Percentiles rank a stretch among this genome's conserved stretches.
Conservation (phyloP, 1,139 yeast genomes). For the Kluyveromyces sp. region DNA sequence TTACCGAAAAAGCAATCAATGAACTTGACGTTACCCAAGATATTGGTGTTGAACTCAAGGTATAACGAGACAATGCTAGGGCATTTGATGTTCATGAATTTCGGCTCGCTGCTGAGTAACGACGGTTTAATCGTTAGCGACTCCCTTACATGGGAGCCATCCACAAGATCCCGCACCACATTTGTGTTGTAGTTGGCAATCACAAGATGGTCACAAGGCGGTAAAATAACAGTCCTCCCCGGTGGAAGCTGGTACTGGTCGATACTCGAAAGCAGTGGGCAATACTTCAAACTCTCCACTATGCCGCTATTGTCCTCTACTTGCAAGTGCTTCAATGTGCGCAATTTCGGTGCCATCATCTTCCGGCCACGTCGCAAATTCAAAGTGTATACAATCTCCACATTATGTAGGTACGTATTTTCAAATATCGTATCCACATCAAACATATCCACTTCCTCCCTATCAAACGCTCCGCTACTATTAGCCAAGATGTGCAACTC, state of each 20-base stretch:
- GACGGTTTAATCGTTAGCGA: constrained; percentile 14
- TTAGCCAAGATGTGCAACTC: constrained; percentile 23
- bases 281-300: constrained; percentile 10
- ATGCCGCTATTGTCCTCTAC: constrained; percentile 8
- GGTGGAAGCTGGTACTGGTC: constrained; percentile 11
- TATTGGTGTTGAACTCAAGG: constrained; percentile 8
- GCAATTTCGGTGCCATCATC: constrained; percentile 14
- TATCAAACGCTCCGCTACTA: background rate
- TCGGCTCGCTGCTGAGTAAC: constrained; percentile 14
- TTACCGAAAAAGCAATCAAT: constrained; percentile 15
- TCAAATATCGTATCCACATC: constrained; percentile 22
- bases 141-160: constrained; percentile 15
- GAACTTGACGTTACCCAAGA: constrained; percentile 13
- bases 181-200: constrained; percentile 16
- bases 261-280: constrained; percentile 15
- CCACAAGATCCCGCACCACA: constrained; percentile 13
- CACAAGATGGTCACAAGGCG: constrained; percentile 17
- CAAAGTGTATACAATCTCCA: constrained; percentile 17
- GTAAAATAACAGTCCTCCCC: constrained; percentile 11
- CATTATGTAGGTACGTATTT: constrained; percentile 16
- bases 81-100: constrained; percentile 14
- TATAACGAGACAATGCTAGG: constrained; percentile 13
- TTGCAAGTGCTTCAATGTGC: constrained; percentile 15
- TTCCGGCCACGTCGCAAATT: constrained; percentile 12
- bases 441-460: constrained; percentile 11